Conservation (phyloP, 2,329 filamentous ascomycete species). For the Westerdykella aurantiaca region DNA sequence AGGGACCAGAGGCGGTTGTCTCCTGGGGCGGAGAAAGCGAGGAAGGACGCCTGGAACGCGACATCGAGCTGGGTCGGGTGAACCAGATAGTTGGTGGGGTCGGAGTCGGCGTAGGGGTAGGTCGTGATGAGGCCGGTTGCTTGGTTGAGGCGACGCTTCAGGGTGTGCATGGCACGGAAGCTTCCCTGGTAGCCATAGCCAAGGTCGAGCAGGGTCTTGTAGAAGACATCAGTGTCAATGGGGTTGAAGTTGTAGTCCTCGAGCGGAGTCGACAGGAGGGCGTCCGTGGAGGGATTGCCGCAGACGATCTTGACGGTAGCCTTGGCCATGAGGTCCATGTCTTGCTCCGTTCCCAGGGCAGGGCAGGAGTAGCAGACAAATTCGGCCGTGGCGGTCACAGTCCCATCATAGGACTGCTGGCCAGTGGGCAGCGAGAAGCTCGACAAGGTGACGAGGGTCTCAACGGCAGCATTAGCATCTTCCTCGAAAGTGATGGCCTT, state of each 20-base stretch:
- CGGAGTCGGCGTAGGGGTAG: slow-evolving; percentile 1
- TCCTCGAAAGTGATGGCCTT: slow-evolving; percentile 7
- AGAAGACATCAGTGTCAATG: slow-evolving; percentile 9
- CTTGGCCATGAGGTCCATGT: slow-evolving; percentile 2
- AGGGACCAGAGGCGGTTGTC: slow-evolving; percentile 23
- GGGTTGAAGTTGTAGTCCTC: slow-evolving; percentile 8
- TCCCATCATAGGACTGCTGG: neutral
- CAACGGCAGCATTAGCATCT: slow-evolving; percentile 4
- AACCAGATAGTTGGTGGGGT: slow-evolving; percentile 6
- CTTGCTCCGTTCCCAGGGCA: neutral
- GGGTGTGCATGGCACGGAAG: slow-evolving; percentile 5
- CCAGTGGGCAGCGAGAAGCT: slow-evolving; percentile 1
- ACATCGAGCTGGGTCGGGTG: slow-evolving; percentile 29
- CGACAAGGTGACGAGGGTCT: slow-evolving; percentile 5
- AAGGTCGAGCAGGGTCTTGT: slow-evolving; percentile 10
- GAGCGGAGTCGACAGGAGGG: slow-evolving; percentile 1
- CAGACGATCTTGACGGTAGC: slow-evolving; percentile 1
- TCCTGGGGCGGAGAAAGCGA: slow-evolving; percentile 24
- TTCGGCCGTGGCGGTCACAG: neutral
- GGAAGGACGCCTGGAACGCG: slow-evolving; percentile 26
- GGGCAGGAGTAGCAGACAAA: slow-evolving; percentile 2
- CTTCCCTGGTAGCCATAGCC: slow-evolving; percentile 17
- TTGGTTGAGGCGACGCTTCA: slow-evolving; percentile 7
- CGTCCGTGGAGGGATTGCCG: neutral
- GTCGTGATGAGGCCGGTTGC: slow-evolving; percentile 3